These are phyloP conservation scores for Rutstroemia sp. DNA, from an alignment of 2,329 filamentous ascomycete genomes.

Conservation along the genomic window DNA sequence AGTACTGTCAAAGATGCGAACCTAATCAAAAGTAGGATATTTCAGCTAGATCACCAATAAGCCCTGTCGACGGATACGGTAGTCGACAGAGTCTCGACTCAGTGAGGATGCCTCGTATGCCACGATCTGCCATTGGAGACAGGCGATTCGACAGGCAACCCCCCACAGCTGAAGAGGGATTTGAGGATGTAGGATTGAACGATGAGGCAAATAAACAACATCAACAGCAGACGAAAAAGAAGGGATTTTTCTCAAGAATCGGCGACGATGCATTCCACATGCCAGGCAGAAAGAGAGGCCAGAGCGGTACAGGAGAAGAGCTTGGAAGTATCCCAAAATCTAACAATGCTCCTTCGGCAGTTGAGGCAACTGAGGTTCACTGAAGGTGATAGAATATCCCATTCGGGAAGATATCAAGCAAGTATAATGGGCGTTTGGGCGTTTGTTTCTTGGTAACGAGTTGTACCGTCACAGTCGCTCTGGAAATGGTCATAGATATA, in stretches of 20 bases:
- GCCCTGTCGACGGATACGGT: constrained; percentile 44
- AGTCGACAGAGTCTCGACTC: constrained; percentile 78
- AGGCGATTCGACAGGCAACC: constrained; percentile 51
- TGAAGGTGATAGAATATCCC: constrained; percentile 25
- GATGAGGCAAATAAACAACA: constrained; percentile 54
- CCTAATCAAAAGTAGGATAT: constrained; percentile 61
- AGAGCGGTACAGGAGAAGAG: constrained; percentile 64
- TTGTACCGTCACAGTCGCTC: constrained; percentile 11
- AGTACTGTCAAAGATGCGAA: neutral
- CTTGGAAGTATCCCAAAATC: constrained; percentile 51
- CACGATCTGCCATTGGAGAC: constrained; percentile 52
- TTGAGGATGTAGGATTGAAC: constrained; percentile 83
- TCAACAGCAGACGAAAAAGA: constrained; percentile 48
- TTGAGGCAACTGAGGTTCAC: constrained; percentile 17
- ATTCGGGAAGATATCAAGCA: neutral
- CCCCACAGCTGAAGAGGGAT: constrained; percentile 68
- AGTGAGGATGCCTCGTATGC: constrained; percentile 53
- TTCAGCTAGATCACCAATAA: constrained; percentile 73
- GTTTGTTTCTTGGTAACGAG: constrained; percentile 3
- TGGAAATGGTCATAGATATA: constrained; percentile 3
- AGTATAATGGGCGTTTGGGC: constrained; percentile 1
- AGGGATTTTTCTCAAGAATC: constrained; percentile 76
- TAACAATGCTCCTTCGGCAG: constrained; percentile 14
- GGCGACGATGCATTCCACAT: constrained; percentile 57
- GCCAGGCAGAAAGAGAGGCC: constrained; percentile 64